Percentiles rank a stretch among this genome's conserved stretches.
These are phyloP conservation scores for Microcyclospora pomicola DNA, from an alignment of 2,329 filamentous ascomycete genomes.

Conservation along the genomic window DNA sequence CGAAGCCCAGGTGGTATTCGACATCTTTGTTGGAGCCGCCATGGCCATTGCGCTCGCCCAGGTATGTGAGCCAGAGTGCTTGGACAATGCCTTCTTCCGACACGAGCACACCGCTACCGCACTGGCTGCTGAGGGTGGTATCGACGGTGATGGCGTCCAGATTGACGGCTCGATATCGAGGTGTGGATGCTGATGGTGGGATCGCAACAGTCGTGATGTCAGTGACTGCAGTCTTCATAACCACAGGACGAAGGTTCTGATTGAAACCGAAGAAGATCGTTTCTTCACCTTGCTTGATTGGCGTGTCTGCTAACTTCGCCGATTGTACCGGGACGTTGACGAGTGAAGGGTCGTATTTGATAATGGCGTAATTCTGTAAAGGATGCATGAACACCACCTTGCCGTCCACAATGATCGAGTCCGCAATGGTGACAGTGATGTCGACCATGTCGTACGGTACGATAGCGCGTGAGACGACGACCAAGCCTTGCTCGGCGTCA, in stretches of 20 bases:
- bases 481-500: constrained; percentile 87
- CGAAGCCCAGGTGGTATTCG: constrained; percentile 89
- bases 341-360: constrained; percentile 84
- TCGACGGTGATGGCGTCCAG: constrained; percentile 95
- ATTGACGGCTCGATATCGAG: constrained; percentile 87
- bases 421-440: constrained; percentile 88
- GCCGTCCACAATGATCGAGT: constrained; percentile 86
- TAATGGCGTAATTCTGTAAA: constrained; percentile 88
- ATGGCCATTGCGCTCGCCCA: constrained; percentile 71
- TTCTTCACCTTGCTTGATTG: constrained; percentile 82
- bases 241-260: constrained; percentile 82
- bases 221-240: constrained; percentile 86
- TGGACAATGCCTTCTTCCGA: constrained; percentile 84
- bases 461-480: constrained; percentile 85
- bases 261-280: constrained; percentile 99
- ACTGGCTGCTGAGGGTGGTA: constrained; percentile 78
- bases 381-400: constrained; percentile 95
- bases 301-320: constrained; percentile 65
- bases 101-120: constrained; percentile 84
- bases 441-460: constrained; percentile 95
- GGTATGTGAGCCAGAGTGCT: constrained; percentile 90
- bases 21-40: constrained; percentile 61
- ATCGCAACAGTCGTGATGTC: constrained; percentile 96
- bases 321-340: constrained; percentile 91
- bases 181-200: constrained; percentile 80